These are phyloP conservation scores for Apostasia ramifera DNA, from an alignment of 106 monocot genomes.

Conservation along the genomic window DNA sequence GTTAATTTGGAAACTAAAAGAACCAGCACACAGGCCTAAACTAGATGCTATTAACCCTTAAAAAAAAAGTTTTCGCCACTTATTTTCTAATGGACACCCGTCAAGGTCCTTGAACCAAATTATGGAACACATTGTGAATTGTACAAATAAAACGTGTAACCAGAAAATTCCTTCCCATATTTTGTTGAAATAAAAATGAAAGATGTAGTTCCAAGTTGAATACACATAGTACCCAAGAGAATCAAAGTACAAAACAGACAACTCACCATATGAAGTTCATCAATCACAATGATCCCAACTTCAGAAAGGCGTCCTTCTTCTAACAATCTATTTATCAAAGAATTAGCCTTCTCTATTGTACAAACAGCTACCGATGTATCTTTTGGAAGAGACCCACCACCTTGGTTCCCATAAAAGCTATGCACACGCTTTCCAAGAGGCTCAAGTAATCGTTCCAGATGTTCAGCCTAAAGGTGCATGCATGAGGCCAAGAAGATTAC, in stretches of 20 bases:
- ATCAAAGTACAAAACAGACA: neutral
- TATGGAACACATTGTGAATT: too few relatives aligned
- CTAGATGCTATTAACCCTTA: too few relatives aligned
- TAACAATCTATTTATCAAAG: slow-evolving; percentile 76
- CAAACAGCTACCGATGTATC: slow-evolving; percentile 98
- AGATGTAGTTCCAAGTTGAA: neutral
- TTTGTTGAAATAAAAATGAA: neutral
- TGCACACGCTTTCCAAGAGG: slow-evolving; percentile 96
- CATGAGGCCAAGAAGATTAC: neutral
- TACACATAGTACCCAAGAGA: too few relatives aligned
- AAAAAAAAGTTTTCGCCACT: too few relatives aligned
- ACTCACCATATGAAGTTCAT: slow-evolving; percentile 98
- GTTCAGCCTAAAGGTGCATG: slow-evolving; percentile 58
- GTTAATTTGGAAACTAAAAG: too few relatives aligned
- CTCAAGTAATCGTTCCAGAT: slow-evolving; percentile 81
- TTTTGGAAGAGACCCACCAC: slow-evolving; percentile 82
- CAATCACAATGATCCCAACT: slow-evolving; percentile 96
- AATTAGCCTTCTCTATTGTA: slow-evolving; percentile 98
- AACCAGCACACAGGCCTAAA: too few relatives aligned
- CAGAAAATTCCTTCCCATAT: too few relatives aligned
- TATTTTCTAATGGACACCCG: too few relatives aligned
- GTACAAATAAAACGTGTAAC: too few relatives aligned
- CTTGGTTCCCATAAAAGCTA: slow-evolving; percentile 94
- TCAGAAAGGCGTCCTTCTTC: slow-evolving; percentile 98
- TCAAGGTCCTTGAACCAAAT: too few relatives aligned